phyloP scores from a whole-genome alignment of 2,329 filamentous ascomycete species.

The Cryphonectria carpinicola region DNA sequence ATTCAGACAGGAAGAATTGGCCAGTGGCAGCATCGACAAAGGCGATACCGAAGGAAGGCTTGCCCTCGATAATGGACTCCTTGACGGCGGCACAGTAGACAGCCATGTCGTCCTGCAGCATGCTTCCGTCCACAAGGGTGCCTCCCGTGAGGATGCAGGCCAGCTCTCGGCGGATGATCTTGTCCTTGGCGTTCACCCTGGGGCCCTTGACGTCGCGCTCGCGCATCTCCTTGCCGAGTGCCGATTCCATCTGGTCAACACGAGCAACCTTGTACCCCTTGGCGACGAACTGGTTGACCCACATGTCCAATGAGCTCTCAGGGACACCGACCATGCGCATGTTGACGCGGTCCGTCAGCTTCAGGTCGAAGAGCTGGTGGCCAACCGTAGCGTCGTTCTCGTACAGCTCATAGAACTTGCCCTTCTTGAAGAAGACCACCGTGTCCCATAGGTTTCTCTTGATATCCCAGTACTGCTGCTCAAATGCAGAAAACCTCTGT shows the following conservation, averaged over 20 bases:
- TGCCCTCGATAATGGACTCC: constrained; percentile 71
- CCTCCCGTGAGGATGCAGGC: constrained; percentile 89
- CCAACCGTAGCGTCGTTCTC: constrained; percentile 97
- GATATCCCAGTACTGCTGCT: constrained; percentile 99
- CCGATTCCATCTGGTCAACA: constrained; percentile 96
- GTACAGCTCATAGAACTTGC: constrained; percentile 98
- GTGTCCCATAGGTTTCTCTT: constrained; percentile 98
- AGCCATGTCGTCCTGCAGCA: constrained; percentile 98
- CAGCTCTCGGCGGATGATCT: constrained; percentile 89
- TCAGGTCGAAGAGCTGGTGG: constrained; percentile 95
- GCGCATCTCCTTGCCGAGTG: constrained; percentile 97
- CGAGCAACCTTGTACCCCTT: constrained; percentile 97
- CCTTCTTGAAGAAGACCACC: constrained; percentile 99
- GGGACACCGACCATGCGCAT: constrained; percentile 99
- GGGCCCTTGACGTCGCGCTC: constrained; percentile 71
- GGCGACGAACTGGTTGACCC: constrained; percentile 97
- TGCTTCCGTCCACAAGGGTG: constrained; percentile 91
- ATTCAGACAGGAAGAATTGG: constrained; percentile 91
- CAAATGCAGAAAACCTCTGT: constrained; percentile 89
- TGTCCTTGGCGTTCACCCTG: constrained; percentile 76
- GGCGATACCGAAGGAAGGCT: constrained; percentile 85
- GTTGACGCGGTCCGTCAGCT: constrained; percentile 96
- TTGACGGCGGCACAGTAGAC: constrained; percentile 97
- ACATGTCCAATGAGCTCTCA: constrained; percentile 91
- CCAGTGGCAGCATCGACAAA: constrained; percentile 97